These are phyloP conservation scores for Talaromyces marneffei DNA, from an alignment of 2,329 filamentous ascomycete species.

Conservation along the genomic window DNA sequence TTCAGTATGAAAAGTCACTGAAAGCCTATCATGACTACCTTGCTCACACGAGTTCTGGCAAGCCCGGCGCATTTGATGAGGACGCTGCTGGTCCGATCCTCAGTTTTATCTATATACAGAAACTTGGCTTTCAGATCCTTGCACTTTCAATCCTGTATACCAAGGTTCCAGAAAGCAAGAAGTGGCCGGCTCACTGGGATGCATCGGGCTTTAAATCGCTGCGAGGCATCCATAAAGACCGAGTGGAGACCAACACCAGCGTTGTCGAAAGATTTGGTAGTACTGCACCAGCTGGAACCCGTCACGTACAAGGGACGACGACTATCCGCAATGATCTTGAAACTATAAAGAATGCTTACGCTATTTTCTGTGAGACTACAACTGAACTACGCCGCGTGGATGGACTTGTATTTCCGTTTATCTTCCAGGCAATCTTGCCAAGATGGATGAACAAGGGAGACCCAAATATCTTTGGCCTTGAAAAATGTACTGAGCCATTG, in stretches of 20 bases:
- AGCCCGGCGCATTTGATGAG: slow-evolving; percentile 7
- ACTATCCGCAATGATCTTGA: slow-evolving; percentile 8
- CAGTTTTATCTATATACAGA: slow-evolving; percentile 8
- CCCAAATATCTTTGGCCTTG: slow-evolving; percentile 6
- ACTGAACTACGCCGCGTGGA: slow-evolving; percentile 4
- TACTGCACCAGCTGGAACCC: slow-evolving; percentile 2
- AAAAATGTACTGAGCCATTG: slow-evolving; percentile 9
- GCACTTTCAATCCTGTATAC: slow-evolving; percentile 7
- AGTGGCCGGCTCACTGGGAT: slow-evolving; percentile 12
- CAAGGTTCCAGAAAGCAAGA: slow-evolving; percentile 7
- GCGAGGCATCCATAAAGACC: slow-evolving; percentile 2
- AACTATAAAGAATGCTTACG: slow-evolving; percentile 8
- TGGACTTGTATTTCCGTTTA: slow-evolving; percentile 3
- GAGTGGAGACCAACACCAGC: slow-evolving; percentile 10
- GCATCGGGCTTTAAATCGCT: slow-evolving; percentile 11
- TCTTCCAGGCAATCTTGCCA: slow-evolving; percentile 8
- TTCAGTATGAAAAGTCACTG: slow-evolving; percentile 7
- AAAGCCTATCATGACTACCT: slow-evolving; percentile 10
- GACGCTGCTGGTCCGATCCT: slow-evolving; percentile 7
- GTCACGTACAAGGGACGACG: slow-evolving; percentile 7
- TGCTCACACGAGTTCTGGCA: slow-evolving; percentile 1
- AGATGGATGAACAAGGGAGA: slow-evolving; percentile 11
- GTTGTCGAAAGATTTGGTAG: slow-evolving; percentile 5
- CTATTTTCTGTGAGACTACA: slow-evolving; percentile 6
- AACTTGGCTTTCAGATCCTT: slow-evolving; percentile 9